These are phyloP conservation scores for Fusarium protoensiforme DNA, from an alignment of 2,329 filamentous ascomycete species.

Conservation along the genomic window DNA sequence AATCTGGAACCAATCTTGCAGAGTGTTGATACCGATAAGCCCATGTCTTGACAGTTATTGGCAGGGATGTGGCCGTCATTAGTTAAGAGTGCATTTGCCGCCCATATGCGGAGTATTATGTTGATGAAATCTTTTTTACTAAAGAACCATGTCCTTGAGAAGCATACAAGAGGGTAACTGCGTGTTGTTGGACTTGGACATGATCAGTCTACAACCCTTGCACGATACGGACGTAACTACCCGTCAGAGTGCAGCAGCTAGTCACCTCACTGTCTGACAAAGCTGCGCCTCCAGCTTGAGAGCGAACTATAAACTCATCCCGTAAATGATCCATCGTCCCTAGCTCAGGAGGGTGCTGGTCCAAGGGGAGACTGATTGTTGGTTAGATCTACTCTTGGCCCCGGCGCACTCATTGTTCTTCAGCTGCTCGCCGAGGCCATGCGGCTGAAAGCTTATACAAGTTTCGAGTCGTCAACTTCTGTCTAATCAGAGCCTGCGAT, in stretches of 20 bases:
- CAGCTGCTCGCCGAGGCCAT: background rate
- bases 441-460: background rate
- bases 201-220: background rate
- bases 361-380: background rate
- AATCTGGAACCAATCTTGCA: background rate
- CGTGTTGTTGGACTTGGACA: background rate
- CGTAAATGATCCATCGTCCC: background rate
- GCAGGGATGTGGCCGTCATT: background rate
- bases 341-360: background rate
- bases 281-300: background rate
- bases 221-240: background rate
- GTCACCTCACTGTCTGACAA: background rate
- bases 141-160: background rate
- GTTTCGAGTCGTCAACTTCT: background rate
- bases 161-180: background rate
- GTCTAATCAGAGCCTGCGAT: background rate
- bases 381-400: background rate
- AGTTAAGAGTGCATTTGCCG: background rate
- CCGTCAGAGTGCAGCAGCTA: background rate
- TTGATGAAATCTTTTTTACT: background rate
- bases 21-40: background rate
- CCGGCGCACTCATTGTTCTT: background rate
- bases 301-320: background rate
- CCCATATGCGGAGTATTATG: background rate
- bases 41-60: background rate